phyloP scores from a whole-genome alignment of 176 grass and related monocot species.

The Juncus inflexus region DNA sequence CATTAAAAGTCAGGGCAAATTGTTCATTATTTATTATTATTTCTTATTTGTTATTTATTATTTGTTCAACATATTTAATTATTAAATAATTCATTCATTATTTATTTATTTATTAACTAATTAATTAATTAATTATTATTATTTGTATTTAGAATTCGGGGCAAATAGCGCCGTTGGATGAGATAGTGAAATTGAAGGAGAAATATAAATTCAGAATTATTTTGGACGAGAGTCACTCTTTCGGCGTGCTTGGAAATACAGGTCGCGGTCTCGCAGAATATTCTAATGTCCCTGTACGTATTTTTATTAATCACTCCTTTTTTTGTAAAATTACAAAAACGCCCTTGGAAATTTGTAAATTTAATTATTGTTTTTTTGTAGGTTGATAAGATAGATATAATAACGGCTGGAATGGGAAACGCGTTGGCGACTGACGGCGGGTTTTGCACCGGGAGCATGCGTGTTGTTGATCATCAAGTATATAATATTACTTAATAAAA shows the following conservation, averaged over 20 bases:
- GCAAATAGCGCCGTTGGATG: conserved; percentile 79
- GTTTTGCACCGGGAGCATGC: conserved; percentile 85
- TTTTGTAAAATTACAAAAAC: conserved; percentile 7
- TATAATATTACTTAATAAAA: conserved; percentile 17
- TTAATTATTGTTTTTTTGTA: conserved; percentile 34
- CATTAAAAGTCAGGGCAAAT: conserved; percentile 18
- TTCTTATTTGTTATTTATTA: no score
- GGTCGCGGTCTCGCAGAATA: conserved; percentile 90
- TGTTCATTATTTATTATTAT: neutral
- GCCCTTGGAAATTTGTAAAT: conserved; percentile 5
- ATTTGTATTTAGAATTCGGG: conserved; percentile 66
- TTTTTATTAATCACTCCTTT: neutral
- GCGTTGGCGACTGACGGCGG: conserved; percentile 87
- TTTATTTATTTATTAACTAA: no score
- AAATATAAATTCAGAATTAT: conserved; percentile 89
- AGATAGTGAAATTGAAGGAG: conserved; percentile 90
- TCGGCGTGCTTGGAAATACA: conserved; percentile 89
- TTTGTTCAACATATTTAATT: no score
- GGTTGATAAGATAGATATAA: conserved; percentile 97
- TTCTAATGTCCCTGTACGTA: conserved; percentile 74
- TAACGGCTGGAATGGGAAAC: conserved; percentile 98
- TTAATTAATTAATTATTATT: no score
- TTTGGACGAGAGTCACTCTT: conserved; percentile 89
- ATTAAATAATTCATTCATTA: no score
- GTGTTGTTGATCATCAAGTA: conserved; percentile 99